Base-by-base conservation (phyloP, 2,329 filamentous ascomycete species). In the Thelonectria discophora region DNA sequence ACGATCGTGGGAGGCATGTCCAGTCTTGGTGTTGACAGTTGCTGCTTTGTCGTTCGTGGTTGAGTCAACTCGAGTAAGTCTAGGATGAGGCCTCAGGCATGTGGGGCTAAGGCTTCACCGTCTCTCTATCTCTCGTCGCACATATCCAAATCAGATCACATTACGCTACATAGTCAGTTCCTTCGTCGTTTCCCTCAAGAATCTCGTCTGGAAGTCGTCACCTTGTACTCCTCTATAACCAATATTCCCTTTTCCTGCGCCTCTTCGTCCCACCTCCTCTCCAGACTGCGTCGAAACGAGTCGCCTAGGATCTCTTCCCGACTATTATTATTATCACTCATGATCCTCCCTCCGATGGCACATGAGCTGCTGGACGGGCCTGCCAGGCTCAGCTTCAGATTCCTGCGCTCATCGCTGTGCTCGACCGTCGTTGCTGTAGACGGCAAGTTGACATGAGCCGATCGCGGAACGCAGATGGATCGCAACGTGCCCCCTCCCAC, bases 1-100 rank as follows among this genome's bases (percentile, higher is more conserved):
- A 98, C 91, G 62, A 97, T 70, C 0, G 80, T 85, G 1, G 84
- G 84, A 53, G 84, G 72, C 84, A 87, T 86, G 11, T 53, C 54
- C 17, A 9, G 17, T 5, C 24, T 30, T 8, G 27, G 27, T 30
- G 27, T 30, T 30, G 27, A 30, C 27, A 7, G 27, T 30, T 10
- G 27, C 8, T 30, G 27, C 27, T 30, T 30, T 8, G 4, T 8
- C 27, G 27, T 30, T 7, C 4, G 7, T 24, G 24, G 24, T 24
- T 24, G 24, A 24, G 4, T 24, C n/a, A n/a, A n/a, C 24, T 7
- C 7, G 27, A 30, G 27, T 30, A 8, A 30, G 27, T 30, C 27
- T 30, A 2, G 27, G 27, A 30, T 8, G 27, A 30, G 27, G 27
- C n/a, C n/a, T n/a, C n/a, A 30, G 9, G 27, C 4, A 30, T 30